Percentiles rank a stretch among this genome's conserved stretches.
Evolutionary conservation across 176 grass and related monocot genomes (phyloP).

Genomic region (Oryza meridionalis): DNA sequence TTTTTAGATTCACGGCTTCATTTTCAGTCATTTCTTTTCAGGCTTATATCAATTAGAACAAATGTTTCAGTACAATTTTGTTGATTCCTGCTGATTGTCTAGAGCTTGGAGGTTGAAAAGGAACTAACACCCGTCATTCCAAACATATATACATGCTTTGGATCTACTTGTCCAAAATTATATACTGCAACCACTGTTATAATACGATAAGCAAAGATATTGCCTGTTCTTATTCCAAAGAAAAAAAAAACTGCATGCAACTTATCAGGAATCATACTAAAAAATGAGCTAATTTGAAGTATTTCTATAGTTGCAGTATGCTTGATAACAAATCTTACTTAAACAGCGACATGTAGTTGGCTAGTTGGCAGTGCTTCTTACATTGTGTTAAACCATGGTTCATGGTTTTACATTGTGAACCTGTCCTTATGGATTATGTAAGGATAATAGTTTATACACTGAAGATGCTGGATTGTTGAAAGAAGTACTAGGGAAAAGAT

Average conservation of each 20-base stretch:
- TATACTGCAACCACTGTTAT: neutral
- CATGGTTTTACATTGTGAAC: neutral
- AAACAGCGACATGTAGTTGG: neutral
- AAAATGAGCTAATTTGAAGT: neutral
- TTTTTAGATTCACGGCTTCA: neutral
- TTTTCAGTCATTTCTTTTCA: neutral
- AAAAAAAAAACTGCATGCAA: no score
- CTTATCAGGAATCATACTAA: no score
- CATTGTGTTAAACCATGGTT: neutral
- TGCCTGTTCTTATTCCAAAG: no score
- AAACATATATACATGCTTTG: no score
- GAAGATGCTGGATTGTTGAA: neutral
- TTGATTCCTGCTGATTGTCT: neutral
- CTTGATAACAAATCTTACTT: neutral
- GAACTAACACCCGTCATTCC: neutral
- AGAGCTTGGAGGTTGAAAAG: neutral
- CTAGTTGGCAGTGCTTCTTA: neutral
- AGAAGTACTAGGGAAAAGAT: neutral
- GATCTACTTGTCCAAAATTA: no score
- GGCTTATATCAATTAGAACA: neutral
- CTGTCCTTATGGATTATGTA: slow-evolving; percentile 17
- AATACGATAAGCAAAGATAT: neutral
- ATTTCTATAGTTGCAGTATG: neutral
- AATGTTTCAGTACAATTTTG: neutral
- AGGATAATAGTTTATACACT: neutral